Conservation (phyloP, 192 early-diverging fungal species). For the Mortierella antarctica region DNA sequence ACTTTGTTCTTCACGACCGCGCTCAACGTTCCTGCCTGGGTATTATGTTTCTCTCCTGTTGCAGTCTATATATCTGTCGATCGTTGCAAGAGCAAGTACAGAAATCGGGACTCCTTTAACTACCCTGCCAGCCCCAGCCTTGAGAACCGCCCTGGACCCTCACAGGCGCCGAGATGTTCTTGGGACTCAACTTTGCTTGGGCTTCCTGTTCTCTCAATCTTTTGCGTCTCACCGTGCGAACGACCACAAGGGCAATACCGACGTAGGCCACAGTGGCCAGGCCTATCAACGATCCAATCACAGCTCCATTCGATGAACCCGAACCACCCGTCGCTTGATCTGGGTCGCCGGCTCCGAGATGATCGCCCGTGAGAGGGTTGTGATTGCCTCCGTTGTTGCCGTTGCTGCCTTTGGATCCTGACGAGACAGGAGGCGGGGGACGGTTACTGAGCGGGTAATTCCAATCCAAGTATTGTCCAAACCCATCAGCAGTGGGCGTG, state of each 20-base stretch:
- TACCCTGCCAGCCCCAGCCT: slow-evolving; percentile 37
- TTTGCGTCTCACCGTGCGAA: slow-evolving; percentile 5
- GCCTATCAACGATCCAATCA: slow-evolving; percentile 28
- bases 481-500: background rate
- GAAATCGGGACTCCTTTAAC: too few species aligned
- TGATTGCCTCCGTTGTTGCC: background rate
- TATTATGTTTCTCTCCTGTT: too few species aligned
- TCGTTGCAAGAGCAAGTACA: too few species aligned
- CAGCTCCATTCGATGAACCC: background rate
- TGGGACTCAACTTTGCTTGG: background rate
- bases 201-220: slow-evolving; percentile 19
- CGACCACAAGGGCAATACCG: slow-evolving; percentile 31
- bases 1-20: too few species aligned
- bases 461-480: slow-evolving; percentile 43
- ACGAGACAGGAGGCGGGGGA: slow-evolving; percentile 4
- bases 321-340: slow-evolving; percentile 28
- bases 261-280: slow-evolving; percentile 30
- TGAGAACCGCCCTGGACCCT: slow-evolving; percentile 8
- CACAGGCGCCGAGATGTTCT: slow-evolving; percentile 26
- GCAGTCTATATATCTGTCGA: too few species aligned
- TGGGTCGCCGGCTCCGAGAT: background rate
- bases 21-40: too few species aligned
- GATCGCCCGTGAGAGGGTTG: background rate
- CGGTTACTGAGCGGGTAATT: slow-evolving; percentile 12
- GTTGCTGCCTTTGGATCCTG: background rate